A percentile compares a stretch with the other conserved stretches of the same genome.
Conservation (phyloP, 208 protist species). For the Crithidia sp. region DNA sequence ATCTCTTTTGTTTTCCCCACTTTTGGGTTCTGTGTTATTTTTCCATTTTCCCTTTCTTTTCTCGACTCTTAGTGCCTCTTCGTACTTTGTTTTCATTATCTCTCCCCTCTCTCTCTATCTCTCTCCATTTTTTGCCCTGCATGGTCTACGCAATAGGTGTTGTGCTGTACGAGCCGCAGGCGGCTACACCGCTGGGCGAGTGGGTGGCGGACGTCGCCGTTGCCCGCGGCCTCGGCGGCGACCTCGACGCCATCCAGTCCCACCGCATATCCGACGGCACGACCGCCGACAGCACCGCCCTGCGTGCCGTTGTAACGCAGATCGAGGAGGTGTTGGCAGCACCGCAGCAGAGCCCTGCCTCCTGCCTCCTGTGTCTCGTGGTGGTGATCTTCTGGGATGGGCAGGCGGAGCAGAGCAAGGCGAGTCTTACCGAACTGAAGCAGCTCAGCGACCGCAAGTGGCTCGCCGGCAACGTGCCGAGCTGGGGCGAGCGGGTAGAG, state of each 20-base stretch:
- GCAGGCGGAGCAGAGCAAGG: constrained; percentile 55
- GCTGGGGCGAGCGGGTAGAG: constrained; percentile 42
- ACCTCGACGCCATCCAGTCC: constrained; percentile 21
- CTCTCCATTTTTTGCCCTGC: constrained; percentile 1
- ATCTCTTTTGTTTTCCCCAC: background rate
- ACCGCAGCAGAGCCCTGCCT: background rate
- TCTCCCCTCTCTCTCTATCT: constrained; percentile 8
- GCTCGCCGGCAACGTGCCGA: background rate
- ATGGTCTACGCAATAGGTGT: constrained; percentile 27
- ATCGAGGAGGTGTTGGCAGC: constrained; percentile 14
- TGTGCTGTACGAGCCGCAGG: constrained; percentile 44
- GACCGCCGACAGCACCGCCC: background rate
- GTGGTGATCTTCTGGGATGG: constrained; percentile 82
- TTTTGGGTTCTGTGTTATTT: background rate
- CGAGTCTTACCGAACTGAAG: constrained; percentile 60
- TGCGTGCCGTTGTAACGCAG: background rate
- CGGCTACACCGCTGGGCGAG: constrained; percentile 32
- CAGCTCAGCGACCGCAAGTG: constrained; percentile 48
- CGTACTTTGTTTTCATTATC: constrained; percentile 9
- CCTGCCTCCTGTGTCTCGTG: constrained; percentile 44
- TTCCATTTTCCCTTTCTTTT: constrained; percentile 10
- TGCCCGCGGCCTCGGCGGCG: constrained; percentile 12
- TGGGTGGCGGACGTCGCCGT: constrained; percentile 39
- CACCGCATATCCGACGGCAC: constrained; percentile 7
- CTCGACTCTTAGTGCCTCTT: background rate